A percentile compares a stretch with the other conserved stretches of the same genome.
Conservation (phyloP, 2,329 filamentous ascomycete species). For the Pyricularia sp. region DNA sequence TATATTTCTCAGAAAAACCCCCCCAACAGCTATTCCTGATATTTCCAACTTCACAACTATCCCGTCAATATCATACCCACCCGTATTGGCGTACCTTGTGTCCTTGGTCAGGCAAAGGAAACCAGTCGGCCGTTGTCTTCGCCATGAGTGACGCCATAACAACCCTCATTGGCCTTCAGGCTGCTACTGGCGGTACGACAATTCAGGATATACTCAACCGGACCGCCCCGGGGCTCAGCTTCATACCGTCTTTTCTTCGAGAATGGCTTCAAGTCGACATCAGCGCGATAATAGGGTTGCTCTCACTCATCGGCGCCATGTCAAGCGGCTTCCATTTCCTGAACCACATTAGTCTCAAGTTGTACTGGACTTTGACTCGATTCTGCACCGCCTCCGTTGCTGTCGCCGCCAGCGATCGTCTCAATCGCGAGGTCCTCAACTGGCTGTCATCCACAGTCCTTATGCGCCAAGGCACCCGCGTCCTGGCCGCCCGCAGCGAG, state of each 20-base stretch:
- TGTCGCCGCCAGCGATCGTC: conserved; percentile 21
- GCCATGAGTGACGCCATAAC: neutral
- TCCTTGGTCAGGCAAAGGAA: neutral
- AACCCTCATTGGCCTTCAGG: neutral
- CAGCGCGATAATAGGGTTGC: conserved; percentile 16
- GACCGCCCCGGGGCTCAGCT: conserved; percentile 15
- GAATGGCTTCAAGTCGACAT: conserved; percentile 22
- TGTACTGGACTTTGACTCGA: conserved; percentile 22
- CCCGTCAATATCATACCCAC: neutral
- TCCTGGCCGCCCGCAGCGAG: conserved; percentile 22
- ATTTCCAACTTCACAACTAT: neutral
- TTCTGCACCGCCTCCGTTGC: conserved; percentile 25
- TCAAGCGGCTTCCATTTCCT: conserved; percentile 14
- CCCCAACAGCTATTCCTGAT: neutral
- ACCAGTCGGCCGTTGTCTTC: neutral
- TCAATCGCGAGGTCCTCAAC: conserved; percentile 24
- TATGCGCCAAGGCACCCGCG: conserved; percentile 15
- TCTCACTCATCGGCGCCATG: conserved; percentile 21
- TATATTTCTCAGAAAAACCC: neutral
- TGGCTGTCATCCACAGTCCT: conserved; percentile 24
- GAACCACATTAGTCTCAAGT: conserved; percentile 11
- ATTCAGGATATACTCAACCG: conserved; percentile 12
- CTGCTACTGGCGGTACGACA: neutral
- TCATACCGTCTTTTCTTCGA: conserved; percentile 19
- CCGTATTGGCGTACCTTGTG: neutral